Percentiles rank a stretch among this genome's conserved stretches.
phyloP scores from a whole-genome alignment of 139 green algal species.

The Haematococcus sp. region DNA sequence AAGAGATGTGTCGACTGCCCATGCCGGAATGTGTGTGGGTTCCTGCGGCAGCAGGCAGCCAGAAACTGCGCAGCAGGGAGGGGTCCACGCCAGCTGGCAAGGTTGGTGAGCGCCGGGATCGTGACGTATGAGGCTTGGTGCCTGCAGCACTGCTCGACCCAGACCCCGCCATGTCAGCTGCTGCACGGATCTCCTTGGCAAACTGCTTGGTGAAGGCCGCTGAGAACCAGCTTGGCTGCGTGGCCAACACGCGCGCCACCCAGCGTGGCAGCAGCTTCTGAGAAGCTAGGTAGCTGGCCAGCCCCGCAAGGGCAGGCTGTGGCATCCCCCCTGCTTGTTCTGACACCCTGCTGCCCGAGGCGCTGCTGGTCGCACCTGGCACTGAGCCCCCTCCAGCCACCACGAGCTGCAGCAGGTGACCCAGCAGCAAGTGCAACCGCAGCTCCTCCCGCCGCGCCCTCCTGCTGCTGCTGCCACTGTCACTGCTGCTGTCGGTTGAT shows the following conservation, averaged over 20 bases:
- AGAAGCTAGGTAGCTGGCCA: constrained; percentile 51
- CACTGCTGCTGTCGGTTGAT: not conserved
- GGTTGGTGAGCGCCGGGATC: not conserved
- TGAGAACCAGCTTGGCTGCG: constrained; percentile 68
- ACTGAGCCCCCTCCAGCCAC: not conserved
- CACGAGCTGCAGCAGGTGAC: constrained; percentile 52
- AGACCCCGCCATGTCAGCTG: not conserved
- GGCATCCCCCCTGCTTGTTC: constrained; percentile 21
- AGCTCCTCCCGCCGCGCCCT: constrained; percentile 12
- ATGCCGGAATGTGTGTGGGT: not conserved
- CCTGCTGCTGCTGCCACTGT: not conserved
- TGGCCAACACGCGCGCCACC: constrained; percentile 65
- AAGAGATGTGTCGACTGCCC: not conserved
- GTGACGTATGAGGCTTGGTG: not conserved
- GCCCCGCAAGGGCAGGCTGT: constrained; percentile 45
- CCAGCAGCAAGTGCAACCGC: constrained; percentile 60
- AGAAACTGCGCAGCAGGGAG: not conserved
- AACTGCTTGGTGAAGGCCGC: constrained; percentile 63
- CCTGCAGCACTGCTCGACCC: not conserved
- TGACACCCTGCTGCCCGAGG: not conserved
- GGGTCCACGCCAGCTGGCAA: not conserved
- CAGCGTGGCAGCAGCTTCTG: constrained; percentile 72
- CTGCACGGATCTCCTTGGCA: constrained; percentile 31
- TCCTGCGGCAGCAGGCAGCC: not conserved
- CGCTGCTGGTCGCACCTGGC: not conserved